Base-by-base conservation (phyloP, 1,284 basidiomycete species). In the Irpex sp. region DNA sequence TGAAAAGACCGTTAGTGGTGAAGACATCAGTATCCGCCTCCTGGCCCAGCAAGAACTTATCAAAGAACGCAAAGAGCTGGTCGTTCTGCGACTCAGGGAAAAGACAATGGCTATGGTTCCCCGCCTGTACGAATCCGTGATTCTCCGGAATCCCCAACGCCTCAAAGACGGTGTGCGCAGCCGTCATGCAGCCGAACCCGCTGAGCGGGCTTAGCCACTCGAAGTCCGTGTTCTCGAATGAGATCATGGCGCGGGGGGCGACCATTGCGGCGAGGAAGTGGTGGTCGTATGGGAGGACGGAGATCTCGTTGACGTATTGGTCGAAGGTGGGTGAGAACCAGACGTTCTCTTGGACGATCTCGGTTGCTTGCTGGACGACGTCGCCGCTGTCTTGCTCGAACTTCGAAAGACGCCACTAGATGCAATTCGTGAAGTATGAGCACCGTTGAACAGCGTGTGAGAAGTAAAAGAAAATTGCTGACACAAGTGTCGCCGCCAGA, bases 301-400 rank as follows among this genome's bases (percentile, higher is more conserved):
- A 67, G 36, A 84, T 71, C 56, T 68, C 65, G 68, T 77, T 78
- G 7, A 79, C 79, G 71, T 76, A 84, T 65, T 76, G 72, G 56
- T 78, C 70, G 72, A 84, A 84, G 60, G 67, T 69, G 19, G 74
- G 70, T n/a, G 80, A 81, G 76, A 84, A 82, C 83, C 83, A 84
- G 31, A 83, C 81, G 70, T 84, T 83, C 72, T 84, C 82, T 35
- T 72, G 72, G 49, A 84, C 78, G 65, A 84, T 83, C 70, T 85
- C 80, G 13, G 76, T 76, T 8, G 82, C 81, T 8, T 79, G 80
- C 71, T 84, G 80, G 4, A 79, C 79, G 59, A 69, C 70, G 21
- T 72, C 70, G 2, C 79, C 78, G 39, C 67, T 66, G 58, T 71
- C 67, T 66, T 74, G 71, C 74, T 81, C 76, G 57, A 68, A 77